A percentile compares a stretch with the other conserved stretches of the same genome.
Evolutionary conservation across 73 alveolate genomes (phyloP).

Genomic region (Paramecium caudatum): DNA sequence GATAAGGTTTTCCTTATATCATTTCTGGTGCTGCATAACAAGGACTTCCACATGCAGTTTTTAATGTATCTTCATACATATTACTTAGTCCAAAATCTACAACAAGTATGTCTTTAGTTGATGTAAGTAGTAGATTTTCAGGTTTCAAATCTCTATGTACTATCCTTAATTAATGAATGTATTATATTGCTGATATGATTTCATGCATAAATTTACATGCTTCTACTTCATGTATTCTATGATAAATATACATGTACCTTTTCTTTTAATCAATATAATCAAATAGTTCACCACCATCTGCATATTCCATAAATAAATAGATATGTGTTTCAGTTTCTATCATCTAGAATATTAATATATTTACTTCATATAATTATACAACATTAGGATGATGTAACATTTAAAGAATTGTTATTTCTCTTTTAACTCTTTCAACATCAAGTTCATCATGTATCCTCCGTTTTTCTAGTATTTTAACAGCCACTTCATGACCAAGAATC

Average conservation of each 20-base stretch:
- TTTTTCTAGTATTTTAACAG: slow-evolving; percentile 76
- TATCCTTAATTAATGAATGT: slow-evolving; percentile 85
- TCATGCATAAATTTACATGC: slow-evolving; percentile 88
- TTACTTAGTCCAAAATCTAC: slow-evolving; percentile 95
- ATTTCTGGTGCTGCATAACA: slow-evolving; percentile 97
- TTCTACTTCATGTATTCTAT: slow-evolving; percentile 86
- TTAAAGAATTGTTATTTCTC: slow-evolving; percentile 68
- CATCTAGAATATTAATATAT: slow-evolving; percentile 76
- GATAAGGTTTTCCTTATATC: slow-evolving; percentile 89
- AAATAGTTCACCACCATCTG: slow-evolving; percentile 91
- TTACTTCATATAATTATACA: slow-evolving; percentile 71
- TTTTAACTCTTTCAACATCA: slow-evolving; percentile 74
- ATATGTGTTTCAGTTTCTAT: slow-evolving; percentile 87
- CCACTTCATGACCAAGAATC: slow-evolving; percentile 67
- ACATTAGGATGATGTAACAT: slow-evolving; percentile 70
- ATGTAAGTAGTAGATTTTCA: slow-evolving; percentile 90
- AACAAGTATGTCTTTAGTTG: slow-evolving; percentile 84
- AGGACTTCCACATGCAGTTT: slow-evolving; percentile 95
- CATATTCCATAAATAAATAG: slow-evolving; percentile 90
- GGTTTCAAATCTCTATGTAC: slow-evolving; percentile 95
- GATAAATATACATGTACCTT: slow-evolving; percentile 74
- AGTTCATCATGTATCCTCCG: slow-evolving; percentile 63
- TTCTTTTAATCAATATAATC: slow-evolving; percentile 82
- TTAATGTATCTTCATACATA: slow-evolving; percentile 83
- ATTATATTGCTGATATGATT: slow-evolving; percentile 91